Base-by-base conservation (phyloP, 805 yeast genomes). In the Suhomyces vadensis region DNA sequence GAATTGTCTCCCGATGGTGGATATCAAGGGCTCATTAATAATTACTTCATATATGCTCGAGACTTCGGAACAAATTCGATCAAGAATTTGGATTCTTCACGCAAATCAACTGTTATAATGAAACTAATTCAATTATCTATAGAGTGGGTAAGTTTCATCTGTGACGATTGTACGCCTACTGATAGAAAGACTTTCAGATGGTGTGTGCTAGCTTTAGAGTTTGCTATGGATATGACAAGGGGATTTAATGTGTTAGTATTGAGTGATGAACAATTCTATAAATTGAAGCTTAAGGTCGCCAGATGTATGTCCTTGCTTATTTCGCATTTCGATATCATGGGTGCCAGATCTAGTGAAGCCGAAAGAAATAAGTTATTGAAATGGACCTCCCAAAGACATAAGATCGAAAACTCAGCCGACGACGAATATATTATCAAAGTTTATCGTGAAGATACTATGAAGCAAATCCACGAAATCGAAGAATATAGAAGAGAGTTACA, bases 321-420 rank as follows among this genome's bases (percentile, higher is more conserved):
- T 50, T 88, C 97, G 0, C 98, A 94, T 67, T 94, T 94, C 58
- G 99, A 94, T 66, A 90, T 94, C 41, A 94, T 92, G 97, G 98
- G 98, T 39, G 97, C 97, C 0, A 77, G 98, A 57, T 86, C 96
- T 1, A 84, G 81, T 54, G 88, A 85, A 57, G 74, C 80, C 8
- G 83, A 77, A 56, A 74, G 74, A 61, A 71, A 75, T 53, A 73
- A 78, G 54, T 71, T 79, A 64, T 67, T 75, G 56, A 78, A 75
- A 61, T 75, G 80, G 74, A 64, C 78, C 49, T 67, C 66, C 49
- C 78, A 61, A 65, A 76, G 69, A 44, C 82, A 80, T 41, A 83
- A 77, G 53, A 72, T 78, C 39, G 75, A 73, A 56, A 64, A 67
- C 51, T 52, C 67, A 2, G 67, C 63, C 5, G 74, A 71, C 45